Conservation (phyloP, 2,329 filamentous ascomycete genomes). For the Colletotrichum sp. region DNA sequence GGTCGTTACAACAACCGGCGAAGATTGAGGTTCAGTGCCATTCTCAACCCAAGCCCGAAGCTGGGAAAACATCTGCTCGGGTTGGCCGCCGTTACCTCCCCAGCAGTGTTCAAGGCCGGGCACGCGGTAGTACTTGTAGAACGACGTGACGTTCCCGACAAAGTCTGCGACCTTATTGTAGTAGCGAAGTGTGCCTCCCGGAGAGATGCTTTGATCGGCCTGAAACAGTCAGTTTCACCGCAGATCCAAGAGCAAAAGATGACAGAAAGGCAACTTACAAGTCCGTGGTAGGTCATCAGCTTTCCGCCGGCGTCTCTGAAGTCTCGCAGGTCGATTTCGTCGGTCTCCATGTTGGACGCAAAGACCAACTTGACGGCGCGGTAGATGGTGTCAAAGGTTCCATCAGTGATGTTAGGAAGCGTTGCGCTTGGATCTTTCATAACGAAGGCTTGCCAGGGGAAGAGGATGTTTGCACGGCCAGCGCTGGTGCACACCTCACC, state of each 20-base stretch:
- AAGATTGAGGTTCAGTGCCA: constrained; percentile 23
- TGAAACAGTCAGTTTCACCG: constrained; percentile 26
- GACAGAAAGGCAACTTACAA: neutral
- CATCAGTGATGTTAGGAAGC: neutral
- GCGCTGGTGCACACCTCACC: neutral
- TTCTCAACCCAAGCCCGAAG: constrained; percentile 35
- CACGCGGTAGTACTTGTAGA: constrained; percentile 34
- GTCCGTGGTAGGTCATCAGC: constrained; percentile 41
- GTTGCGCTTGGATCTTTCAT: neutral
- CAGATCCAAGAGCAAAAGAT: too few relatives aligned
- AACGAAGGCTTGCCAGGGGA: neutral
- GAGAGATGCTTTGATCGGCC: constrained; percentile 23
- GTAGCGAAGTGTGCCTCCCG: constrained; percentile 26
- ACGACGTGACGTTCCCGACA: constrained; percentile 25
- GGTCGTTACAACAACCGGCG: neutral
- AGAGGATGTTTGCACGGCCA: neutral
- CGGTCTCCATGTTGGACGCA: neutral
- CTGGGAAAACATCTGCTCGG: constrained; percentile 26
- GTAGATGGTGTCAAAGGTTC: neutral
- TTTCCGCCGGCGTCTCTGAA: constrained; percentile 46
- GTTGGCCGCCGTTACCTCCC: constrained; percentile 29
- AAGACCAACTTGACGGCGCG: neutral
- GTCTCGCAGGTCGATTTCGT: constrained; percentile 28
- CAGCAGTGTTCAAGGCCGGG: constrained; percentile 36
- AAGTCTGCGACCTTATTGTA: constrained; percentile 26